These are phyloP conservation scores for Ascochyta koolunga DNA, from an alignment of 2,329 filamentous ascomycete species.

Conservation along the genomic window DNA sequence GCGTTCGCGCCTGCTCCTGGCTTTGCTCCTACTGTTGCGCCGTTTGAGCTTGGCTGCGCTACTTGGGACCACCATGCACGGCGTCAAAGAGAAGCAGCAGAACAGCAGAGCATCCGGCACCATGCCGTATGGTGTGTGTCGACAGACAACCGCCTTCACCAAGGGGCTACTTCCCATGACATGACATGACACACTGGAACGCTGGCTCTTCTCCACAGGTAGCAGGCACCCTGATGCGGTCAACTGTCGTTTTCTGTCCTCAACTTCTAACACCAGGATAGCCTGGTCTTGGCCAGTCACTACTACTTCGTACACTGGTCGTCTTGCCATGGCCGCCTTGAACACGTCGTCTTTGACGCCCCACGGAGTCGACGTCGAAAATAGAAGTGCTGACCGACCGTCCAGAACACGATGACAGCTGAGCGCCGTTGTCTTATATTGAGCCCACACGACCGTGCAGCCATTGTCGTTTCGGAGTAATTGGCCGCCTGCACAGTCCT, in stretches of 20 bases:
- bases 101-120: slow-evolving; percentile 13
- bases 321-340: not conserved
- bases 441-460: slow-evolving; percentile 9
- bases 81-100: slow-evolving; percentile 15
- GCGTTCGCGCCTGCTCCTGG: not conserved
- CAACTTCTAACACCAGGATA: not conserved
- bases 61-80: slow-evolving; percentile 1
- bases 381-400: slow-evolving; percentile 15
- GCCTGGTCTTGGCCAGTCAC: not conserved
- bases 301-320: not conserved
- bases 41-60: not conserved
- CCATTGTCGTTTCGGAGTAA: slow-evolving; percentile 22
- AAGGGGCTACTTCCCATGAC: slow-evolving; percentile 3
- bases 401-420: slow-evolving; percentile 6
- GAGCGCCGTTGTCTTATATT: slow-evolving; percentile 12
- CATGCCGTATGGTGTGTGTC: not conserved
- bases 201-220: not conserved
- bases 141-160: not conserved
- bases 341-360: no score
- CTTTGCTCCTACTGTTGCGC: not conserved
- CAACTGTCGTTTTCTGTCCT: not conserved
- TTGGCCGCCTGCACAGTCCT: slow-evolving; percentile 10
- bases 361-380: slow-evolving; percentile 2
- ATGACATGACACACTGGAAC: not conserved
- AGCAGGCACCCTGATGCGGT: not conserved